These are phyloP conservation scores for Babesia gibsoni DNA, from an alignment of 169 alveolate species.

Conservation along the genomic window DNA sequence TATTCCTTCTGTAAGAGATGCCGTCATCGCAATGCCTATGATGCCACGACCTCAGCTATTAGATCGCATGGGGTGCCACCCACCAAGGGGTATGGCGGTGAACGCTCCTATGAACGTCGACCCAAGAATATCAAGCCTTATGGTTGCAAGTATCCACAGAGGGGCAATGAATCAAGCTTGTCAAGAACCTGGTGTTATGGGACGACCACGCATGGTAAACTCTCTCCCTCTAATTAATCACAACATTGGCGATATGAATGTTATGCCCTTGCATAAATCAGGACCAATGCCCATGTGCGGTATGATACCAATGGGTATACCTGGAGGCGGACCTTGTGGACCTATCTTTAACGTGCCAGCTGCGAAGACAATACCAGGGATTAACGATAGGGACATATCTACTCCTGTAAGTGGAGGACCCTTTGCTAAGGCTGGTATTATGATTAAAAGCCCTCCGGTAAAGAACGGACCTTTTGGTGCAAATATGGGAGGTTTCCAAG, in stretches of 20 bases:
- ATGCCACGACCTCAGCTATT: conserved; percentile 11
- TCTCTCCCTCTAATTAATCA: neutral
- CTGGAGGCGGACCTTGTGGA: neutral
- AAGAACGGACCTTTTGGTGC: conserved; percentile 16
- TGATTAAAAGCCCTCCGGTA: conserved; percentile 41
- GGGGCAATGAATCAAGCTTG: neutral
- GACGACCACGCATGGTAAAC: conserved; percentile 3
- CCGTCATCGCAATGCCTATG: conserved; percentile 10
- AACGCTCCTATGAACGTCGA: neutral
- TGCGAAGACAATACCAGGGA: neutral
- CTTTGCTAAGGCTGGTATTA: conserved; percentile 7
- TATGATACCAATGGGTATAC: neutral
- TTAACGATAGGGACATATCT: neutral
- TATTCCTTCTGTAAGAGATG: conserved; percentile 4
- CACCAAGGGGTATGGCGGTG: neutral
- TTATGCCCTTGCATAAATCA: neutral
- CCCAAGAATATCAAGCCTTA: neutral
- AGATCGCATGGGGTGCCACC: conserved; percentile 10
- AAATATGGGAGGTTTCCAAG: neutral
- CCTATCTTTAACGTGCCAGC: conserved; percentile 2
- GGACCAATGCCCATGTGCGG: conserved; percentile 32
- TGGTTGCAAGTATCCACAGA: conserved; percentile 9
- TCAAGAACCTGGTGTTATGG: neutral
- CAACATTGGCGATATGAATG: neutral
- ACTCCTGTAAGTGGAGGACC: conserved; percentile 12